Evolutionary conservation across 176 grass and related monocot genomes (phyloP), one percentile per base, ranked within the genome.

Genomic region (Ananas comosus): DNA sequence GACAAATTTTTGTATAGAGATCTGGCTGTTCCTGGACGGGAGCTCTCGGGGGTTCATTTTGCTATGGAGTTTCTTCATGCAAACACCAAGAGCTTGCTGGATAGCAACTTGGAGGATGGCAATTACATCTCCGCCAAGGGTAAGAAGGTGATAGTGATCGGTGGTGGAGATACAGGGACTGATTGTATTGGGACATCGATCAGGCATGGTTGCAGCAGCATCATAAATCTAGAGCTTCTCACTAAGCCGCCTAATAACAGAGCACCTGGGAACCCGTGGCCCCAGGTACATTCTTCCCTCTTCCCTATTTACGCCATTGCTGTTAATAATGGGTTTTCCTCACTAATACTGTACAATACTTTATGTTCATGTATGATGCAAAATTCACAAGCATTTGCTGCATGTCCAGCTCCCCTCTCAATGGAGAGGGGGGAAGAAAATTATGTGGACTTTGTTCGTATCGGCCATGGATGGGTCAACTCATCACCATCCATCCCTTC

Each of bases 61-160:
- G 95, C 95, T 25, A 91, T 99, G 95, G 87, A 99, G 70, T 99
- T 99, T 87, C 95, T 99, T 28, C 90, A 86, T 51, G 87, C 87
- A 52, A 94, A 94, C 80, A 99, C 95, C 18, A 99, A 99, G 80
- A 99, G 95, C 70, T 86, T 99, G 66, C 85, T 99, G 22, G 95
- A 99, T 71, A 99, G 95, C 72, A 94, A 99, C 73, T 78, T 94
- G 67, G 79, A 91, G 74, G 90, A 99, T 73, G 85, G 90, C 77
- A 94, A 83, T 69, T 99, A 99, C 81, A 91, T 99, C 67, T 90
- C 87, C n/a, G 95, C 95, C 70, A 19, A 86, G 53, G 95, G 95
- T n/a, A 86, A 94, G 79, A 99, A 94, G 70, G 95, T 99, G 63
- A 87, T 94, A n/a, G 95, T 99, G 63, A 99, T 99, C 48, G 95